Evolutionary conservation across 495 filamentous ascomycete species (phyloP).

Genomic region (Parmelia sp.): DNA sequence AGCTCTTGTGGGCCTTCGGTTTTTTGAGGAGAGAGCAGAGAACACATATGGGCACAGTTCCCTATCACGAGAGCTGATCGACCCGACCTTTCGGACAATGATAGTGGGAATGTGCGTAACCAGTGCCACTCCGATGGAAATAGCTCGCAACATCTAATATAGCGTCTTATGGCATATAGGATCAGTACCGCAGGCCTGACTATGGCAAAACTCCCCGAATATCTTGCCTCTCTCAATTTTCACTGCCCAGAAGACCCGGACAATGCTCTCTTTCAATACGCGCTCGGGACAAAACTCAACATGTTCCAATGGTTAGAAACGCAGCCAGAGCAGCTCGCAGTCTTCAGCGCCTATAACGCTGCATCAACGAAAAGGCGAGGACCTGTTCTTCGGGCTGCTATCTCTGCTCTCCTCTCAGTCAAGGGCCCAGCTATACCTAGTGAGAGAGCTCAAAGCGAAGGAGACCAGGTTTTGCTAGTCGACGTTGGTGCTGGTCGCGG

Average conservation of each 20-base stretch:
- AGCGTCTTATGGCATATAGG: background rate
- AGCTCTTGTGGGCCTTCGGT: background rate
- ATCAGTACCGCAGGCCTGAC: background rate
- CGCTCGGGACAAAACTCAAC: background rate
- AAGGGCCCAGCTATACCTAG: background rate
- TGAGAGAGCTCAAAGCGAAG: background rate
- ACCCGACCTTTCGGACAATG: background rate
- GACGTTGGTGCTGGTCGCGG: background rate
- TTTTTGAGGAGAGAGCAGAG: background rate
- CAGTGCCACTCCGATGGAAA: background rate
- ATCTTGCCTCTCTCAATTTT: background rate
- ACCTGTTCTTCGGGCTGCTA: background rate
- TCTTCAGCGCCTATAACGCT: background rate
- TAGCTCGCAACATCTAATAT: background rate
- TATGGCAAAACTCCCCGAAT: constrained; percentile 6
- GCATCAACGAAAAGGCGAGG: background rate
- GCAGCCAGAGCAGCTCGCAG: background rate
- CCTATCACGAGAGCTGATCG: background rate
- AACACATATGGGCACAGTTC: background rate
- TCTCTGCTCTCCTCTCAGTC: background rate
- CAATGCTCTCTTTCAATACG: constrained; percentile 2
- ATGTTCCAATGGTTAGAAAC: background rate
- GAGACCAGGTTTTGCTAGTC: background rate
- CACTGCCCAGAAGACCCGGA: background rate
- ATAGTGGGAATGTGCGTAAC: background rate